Base-by-base conservation (phyloP, 1,139 yeast genomes). In the Yamadazyma oceani region DNA sequence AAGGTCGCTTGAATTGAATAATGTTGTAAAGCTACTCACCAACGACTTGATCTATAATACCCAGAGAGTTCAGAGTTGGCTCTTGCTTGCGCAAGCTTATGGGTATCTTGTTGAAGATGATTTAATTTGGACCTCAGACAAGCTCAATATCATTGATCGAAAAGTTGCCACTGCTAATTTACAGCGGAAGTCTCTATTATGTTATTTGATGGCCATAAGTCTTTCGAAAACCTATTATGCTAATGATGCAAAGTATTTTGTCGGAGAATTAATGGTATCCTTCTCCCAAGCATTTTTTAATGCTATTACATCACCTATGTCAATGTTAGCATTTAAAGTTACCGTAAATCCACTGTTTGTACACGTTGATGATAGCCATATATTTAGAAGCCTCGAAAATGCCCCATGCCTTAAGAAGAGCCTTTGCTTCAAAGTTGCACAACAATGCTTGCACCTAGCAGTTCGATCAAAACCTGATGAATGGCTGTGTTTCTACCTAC, bases 41-140 rank as follows among this genome's bases (percentile, higher is more conserved):
- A 67, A 70, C 40, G 98, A 92, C 55, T 60, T 94, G 21, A 56
- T 80, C 2, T 80, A 81, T 54, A 80, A 84, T 3, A 73, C 85
- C 2, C 66, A 74, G 35, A 66, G 97, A 19, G 73, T 84, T 35
- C 98, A 92, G 57, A 79, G 88, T 12, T 94, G 99, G 99, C 67
- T 80, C 34, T 69, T 88, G 2, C 60, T 92, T 14, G 96, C 95
- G 0, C 92, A 84, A 55, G 82, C 94, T 0, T 89, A 78, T 50
- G 84, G 90, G 1, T 81, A 70, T 40, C 64, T 86, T 27, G 95
- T 85, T 0, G 97, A 90, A 47, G 96, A 88, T 57, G 96, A 87
- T 47, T 64, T 92, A 39, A 80, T 88, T 7, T 88, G 96, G 95
- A 85, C 92, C 0, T 83, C 96, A 0, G 97, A 90, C 54, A 85